Conservation (phyloP, 495 filamentous ascomycete genomes). For the Aspergillus bertholletiae region DNA sequence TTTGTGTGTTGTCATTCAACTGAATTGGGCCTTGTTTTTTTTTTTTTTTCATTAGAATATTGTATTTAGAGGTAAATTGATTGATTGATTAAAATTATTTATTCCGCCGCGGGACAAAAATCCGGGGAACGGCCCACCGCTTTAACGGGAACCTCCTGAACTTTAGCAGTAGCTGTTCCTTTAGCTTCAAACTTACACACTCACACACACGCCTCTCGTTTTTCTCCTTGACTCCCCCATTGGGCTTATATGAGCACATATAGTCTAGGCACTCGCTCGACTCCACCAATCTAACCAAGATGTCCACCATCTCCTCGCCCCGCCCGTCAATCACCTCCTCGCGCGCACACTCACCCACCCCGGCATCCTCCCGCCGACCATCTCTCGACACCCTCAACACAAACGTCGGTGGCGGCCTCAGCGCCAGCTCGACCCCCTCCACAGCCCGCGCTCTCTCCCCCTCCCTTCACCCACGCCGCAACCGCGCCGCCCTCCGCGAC, state of each 20-base stretch:
- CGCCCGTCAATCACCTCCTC: conserved; percentile 68
- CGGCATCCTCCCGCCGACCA: conserved; percentile 69
- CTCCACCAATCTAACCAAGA: conserved; percentile 26
- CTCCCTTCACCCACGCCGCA: conserved; percentile 50
- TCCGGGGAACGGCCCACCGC: conserved; percentile 26
- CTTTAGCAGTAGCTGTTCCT: too few species aligned
- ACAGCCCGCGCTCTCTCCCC: conserved; percentile 47
- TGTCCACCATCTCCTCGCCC: conserved; percentile 77
- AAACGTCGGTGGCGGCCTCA: conserved; percentile 42
- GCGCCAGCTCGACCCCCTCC: conserved; percentile 47
- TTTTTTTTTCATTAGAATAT: too few species aligned
- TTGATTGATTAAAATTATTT: not conserved
- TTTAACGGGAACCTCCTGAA: too few species aligned
- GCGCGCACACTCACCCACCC: conserved; percentile 54
- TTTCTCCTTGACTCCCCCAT: too few species aligned
- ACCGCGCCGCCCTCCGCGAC: conserved; percentile 82
- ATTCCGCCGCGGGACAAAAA: not conserved
- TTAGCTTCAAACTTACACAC: too few species aligned
- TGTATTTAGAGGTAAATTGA: too few species aligned
- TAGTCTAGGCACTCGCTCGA: too few species aligned
- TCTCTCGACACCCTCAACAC: conserved; percentile 61
- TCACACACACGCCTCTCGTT: too few species aligned
- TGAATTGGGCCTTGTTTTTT: too few species aligned
- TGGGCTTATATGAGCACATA: too few species aligned
- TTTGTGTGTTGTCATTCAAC: too few species aligned